Percentiles rank a stretch among this genome's conserved stretches.
Evolutionary conservation across 257 asterid genomes (phyloP).

Genomic region (Nicotiana otophora): DNA sequence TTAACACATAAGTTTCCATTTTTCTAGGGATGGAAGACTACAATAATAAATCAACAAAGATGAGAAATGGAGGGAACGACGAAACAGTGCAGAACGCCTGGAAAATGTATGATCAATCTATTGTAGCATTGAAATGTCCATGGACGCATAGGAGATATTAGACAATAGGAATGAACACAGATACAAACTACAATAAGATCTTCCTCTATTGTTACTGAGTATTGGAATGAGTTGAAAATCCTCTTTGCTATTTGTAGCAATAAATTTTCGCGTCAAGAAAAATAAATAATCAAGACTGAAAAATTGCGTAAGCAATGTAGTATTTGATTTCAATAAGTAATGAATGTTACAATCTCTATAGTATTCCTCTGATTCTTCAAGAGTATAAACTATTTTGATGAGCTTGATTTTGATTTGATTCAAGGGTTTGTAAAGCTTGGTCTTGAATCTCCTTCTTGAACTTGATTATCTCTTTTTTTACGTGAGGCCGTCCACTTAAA

Average conservation of each 20-base stretch:
- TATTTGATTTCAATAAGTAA: too few species aligned
- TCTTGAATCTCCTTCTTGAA: too few species aligned
- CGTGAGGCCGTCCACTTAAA: background rate
- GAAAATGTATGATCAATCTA: background rate
- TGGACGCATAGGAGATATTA: constrained; percentile 30
- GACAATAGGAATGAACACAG: constrained; percentile 60
- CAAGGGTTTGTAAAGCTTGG: too few species aligned
- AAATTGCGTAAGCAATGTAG: too few species aligned
- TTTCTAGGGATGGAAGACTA: background rate
- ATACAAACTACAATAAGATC: background rate
- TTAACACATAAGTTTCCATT: background rate
- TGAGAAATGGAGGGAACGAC: background rate
- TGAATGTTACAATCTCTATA: too few species aligned
- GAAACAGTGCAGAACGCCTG: background rate
- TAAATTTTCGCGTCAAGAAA: too few species aligned
- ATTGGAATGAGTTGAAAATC: background rate
- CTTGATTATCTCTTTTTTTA: too few species aligned
- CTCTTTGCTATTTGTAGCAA: background rate
- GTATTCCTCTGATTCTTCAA: too few species aligned
- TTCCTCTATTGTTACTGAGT: background rate
- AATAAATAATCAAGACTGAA: too few species aligned
- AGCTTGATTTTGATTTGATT: too few species aligned
- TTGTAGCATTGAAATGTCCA: constrained; percentile 51
- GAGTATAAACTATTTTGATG: too few species aligned
- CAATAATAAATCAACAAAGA: background rate